Conservation (phyloP, 441 rosid genomes). For the Rhodomyrtus psidioides region DNA sequence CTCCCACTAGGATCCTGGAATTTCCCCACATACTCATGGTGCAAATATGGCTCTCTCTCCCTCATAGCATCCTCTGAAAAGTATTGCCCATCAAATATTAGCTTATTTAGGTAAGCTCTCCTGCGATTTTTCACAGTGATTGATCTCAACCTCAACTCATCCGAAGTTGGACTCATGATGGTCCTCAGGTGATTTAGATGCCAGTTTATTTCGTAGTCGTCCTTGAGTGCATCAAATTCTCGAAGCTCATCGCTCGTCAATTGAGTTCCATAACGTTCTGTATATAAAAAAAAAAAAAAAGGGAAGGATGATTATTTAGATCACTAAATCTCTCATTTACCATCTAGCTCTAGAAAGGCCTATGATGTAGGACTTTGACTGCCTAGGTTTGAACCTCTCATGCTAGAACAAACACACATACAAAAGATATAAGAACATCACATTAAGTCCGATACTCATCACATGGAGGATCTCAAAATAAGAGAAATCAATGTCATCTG, state of each 20-base stretch:
- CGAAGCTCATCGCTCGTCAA: slow-evolving; percentile 51
- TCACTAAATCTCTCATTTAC: not conserved
- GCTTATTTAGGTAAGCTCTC: slow-evolving; percentile 59
- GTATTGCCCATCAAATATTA: slow-evolving; percentile 59
- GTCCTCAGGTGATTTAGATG: slow-evolving; percentile 62
- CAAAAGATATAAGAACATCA: not conserved
- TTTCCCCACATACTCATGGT: slow-evolving; percentile 88
- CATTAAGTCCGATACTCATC: not conserved
- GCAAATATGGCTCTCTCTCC: slow-evolving; percentile 90
- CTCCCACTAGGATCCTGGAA: slow-evolving; percentile 78
- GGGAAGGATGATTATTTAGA: not conserved
- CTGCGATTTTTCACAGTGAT: slow-evolving; percentile 77
- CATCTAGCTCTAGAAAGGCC: not conserved
- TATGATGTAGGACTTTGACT: not conserved
- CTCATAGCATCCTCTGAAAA: slow-evolving; percentile 97
- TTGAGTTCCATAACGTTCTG: slow-evolving; percentile 73
- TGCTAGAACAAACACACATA: not conserved
- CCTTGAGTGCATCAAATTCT: slow-evolving; percentile 52
- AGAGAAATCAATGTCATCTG: not conserved
- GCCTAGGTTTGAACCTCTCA: not conserved
- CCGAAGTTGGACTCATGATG: slow-evolving; percentile 52
- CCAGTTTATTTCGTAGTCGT: slow-evolving; percentile 80
- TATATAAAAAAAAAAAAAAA: not conserved
- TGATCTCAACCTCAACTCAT: slow-evolving; percentile 52
- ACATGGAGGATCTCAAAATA: not conserved